Conservation (phyloP, 192 early-diverging fungal genomes). For the Linnemannia elongata region DNA sequence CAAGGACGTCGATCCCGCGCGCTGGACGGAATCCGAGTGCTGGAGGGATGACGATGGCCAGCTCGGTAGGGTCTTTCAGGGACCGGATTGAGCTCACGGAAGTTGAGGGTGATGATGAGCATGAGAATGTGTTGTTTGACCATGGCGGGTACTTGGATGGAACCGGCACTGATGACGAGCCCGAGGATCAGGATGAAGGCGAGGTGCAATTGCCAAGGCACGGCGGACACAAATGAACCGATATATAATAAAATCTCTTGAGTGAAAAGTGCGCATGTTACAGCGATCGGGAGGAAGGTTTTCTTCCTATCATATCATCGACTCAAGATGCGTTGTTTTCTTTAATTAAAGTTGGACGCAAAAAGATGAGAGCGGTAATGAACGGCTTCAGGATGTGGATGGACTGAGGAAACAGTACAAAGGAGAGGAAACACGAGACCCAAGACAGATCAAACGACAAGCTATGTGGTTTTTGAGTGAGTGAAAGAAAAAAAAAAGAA, state of each 20-base stretch:
- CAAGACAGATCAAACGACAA: too few species aligned
- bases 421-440: too few species aligned
- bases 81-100: constrained; percentile 49
- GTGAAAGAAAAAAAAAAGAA: background rate
- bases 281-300: background rate
- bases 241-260: background rate
- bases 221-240: background rate
- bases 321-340: background rate
- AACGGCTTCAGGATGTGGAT: too few species aligned
- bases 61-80: constrained; percentile 48
- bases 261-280: background rate
- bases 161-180: constrained; percentile 9
- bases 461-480: too few species aligned
- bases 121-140: constrained; percentile 37
- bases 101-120: constrained; percentile 8
- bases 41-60: constrained; percentile 45
- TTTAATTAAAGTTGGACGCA: too few species aligned
- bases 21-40: constrained; percentile 43
- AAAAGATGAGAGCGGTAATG: too few species aligned
- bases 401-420: too few species aligned
- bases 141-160: constrained; percentile 21
- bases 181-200: constrained; percentile 47
- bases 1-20: background rate
- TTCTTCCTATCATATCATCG: too few species aligned
- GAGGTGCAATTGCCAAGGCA: constrained; percentile 34